A percentile compares a stretch with the other conserved stretches of the same genome.
These are phyloP conservation scores for Trichoderma harzianum DNA, from an alignment of 2,329 filamentous ascomycete genomes.

Conservation along the genomic window DNA sequence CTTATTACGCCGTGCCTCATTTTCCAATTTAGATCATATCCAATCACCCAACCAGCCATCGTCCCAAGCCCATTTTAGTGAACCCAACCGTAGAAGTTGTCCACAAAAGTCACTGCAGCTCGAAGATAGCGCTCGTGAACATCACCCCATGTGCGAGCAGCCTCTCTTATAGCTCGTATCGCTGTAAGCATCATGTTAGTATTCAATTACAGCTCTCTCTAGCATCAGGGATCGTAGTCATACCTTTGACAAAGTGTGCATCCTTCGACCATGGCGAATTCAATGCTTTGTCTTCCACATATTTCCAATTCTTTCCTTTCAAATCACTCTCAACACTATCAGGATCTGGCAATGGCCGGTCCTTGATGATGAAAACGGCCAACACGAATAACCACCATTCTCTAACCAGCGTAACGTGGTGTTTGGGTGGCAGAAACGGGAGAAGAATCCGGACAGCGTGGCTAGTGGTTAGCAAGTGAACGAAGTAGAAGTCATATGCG, in stretches of 20 bases:
- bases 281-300: conserved; percentile 68
- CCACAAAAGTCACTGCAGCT: conserved; percentile 67
- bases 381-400: conserved; percentile 89
- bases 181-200: conserved; percentile 40
- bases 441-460: conserved; percentile 87
- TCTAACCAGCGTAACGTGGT: conserved; percentile 70
- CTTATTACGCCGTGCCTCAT: not conserved
- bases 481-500: conserved; percentile 77
- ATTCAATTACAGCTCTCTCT: not conserved
- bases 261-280: conserved; percentile 66
- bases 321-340: conserved; percentile 58
- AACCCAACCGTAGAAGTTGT: conserved; percentile 69
- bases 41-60: not conserved
- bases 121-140: conserved; percentile 62
- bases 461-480: conserved; percentile 78
- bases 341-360: conserved; percentile 69
- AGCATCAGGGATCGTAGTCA: conserved; percentile 23
- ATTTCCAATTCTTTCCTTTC: conserved; percentile 70
- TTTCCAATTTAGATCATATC: not conserved
- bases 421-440: conserved; percentile 68
- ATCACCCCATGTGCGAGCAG: conserved; percentile 71
- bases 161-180: conserved; percentile 71
- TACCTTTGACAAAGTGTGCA: conserved; percentile 81
- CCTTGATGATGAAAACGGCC: conserved; percentile 70
- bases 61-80: not conserved